A percentile compares a stretch with the other conserved stretches of the same genome.
These are phyloP conservation scores for Ascochyta lentis DNA, from an alignment of 2,329 filamentous ascomycete genomes.

Conservation along the genomic window DNA sequence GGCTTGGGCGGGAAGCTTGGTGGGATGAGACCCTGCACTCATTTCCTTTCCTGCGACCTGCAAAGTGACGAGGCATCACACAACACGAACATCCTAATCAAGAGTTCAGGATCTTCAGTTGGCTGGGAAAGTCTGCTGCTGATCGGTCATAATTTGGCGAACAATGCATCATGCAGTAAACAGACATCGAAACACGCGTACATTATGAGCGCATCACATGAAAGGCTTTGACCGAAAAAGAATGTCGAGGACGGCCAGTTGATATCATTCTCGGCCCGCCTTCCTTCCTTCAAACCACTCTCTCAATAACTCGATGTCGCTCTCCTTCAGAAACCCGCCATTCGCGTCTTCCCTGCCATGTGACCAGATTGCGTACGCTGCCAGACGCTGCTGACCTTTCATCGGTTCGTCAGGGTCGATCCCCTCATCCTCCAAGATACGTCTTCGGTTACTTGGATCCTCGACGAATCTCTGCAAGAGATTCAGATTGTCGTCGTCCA, in stretches of 20 bases:
- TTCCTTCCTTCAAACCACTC: conserved; percentile 5
- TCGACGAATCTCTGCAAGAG: conserved; percentile 5
- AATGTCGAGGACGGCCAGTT: not conserved
- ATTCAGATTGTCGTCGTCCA: conserved; percentile 2
- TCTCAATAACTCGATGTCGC: conserved; percentile 6
- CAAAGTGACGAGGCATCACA: not conserved
- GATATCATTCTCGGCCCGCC: not conserved
- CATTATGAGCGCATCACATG: too few relatives aligned
- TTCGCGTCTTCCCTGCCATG: not conserved
- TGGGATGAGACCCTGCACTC: conserved; percentile 26
- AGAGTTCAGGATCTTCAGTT: not conserved
- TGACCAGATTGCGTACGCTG: not conserved
- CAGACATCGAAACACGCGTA: too few relatives aligned
- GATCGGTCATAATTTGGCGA: not conserved
- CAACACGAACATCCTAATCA: conserved; percentile 8
- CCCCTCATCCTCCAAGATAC: conserved; percentile 5
- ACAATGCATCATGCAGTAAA: too few relatives aligned
- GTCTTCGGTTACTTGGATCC: not conserved
- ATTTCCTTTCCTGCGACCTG: conserved; percentile 6
- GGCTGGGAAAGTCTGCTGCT: not conserved
- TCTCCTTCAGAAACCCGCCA: not conserved
- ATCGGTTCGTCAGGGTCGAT: not conserved
- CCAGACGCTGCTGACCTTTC: conserved; percentile 1
- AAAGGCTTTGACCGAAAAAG: not conserved
- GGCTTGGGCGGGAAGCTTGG: conserved; percentile 32